Conservation (phyloP, 768 basidiomycete genomes). For the Serpula lacrymans region DNA sequence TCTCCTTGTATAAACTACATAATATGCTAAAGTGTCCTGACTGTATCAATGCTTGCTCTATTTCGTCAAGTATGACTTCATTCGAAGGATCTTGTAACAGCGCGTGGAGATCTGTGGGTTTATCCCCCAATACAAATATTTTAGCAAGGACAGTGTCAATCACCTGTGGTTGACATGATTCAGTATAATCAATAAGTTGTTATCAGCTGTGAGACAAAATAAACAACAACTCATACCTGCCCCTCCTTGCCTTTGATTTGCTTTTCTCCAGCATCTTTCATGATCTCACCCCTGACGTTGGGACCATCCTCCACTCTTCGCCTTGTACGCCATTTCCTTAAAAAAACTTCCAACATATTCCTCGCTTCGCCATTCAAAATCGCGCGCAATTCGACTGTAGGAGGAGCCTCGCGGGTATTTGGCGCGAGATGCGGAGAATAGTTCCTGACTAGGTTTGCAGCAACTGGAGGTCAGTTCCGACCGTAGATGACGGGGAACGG, state of each 20-base stretch:
- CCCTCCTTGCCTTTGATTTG: too few relatives aligned
- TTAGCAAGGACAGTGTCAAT: conserved; percentile 84
- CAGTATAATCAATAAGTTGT: too few relatives aligned
- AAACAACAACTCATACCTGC: too few relatives aligned
- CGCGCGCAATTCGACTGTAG: conserved; percentile 64
- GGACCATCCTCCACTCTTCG: conserved; percentile 33
- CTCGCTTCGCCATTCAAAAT: conserved; percentile 62
- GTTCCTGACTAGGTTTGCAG: conserved; percentile 85
- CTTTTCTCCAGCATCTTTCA: conserved; percentile 14
- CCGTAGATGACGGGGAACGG: conserved; percentile 38
- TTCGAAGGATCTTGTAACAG: conserved; percentile 55
- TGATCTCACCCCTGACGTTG: conserved; percentile 12
- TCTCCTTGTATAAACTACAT: conserved; percentile 55
- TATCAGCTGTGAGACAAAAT: not conserved
- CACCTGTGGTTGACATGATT: too few relatives aligned
- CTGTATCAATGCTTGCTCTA: conserved; percentile 53
- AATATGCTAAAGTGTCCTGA: conserved; percentile 59
- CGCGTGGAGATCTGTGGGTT: conserved; percentile 56
- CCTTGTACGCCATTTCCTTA: conserved; percentile 57
- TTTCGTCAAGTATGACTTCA: conserved; percentile 51
- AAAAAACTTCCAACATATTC: conserved; percentile 71
- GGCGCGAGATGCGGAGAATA: conserved; percentile 85
- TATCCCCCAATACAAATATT: conserved; percentile 60
- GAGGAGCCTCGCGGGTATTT: conserved; percentile 61
- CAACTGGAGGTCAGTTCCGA: conserved; percentile 79